These are phyloP conservation scores for Draba incana DNA, from an alignment of 345 rosid genomes.

Conservation along the genomic window DNA sequence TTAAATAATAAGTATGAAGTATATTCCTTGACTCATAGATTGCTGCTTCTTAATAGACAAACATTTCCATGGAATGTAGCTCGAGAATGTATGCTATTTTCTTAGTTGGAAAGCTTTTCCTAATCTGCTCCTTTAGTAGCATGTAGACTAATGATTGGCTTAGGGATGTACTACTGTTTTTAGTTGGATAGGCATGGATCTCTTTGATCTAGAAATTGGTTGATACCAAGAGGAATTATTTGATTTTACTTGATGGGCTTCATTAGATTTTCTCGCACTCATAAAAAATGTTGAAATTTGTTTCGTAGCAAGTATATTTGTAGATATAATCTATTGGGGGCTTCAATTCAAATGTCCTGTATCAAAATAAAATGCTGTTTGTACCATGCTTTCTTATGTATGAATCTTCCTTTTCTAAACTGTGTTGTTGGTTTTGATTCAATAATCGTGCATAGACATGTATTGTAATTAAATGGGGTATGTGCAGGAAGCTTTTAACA, in stretches of 20 bases:
- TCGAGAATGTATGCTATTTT: conserved; percentile 16
- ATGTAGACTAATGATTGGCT: conserved; percentile 17
- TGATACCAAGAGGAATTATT: conserved; percentile 9
- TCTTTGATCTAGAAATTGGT: conserved; percentile 1
- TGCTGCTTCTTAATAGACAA: conserved; percentile 25
- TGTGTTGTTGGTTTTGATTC: conserved; percentile 17
- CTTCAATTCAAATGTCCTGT: conserved; percentile 1
- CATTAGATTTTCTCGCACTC: conserved; percentile 5
- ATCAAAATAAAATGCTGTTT: conserved; percentile 15
- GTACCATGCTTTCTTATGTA: conserved; percentile 14
- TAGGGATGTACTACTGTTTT: conserved; percentile 23
- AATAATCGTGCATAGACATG: not conserved
- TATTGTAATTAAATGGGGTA: conserved; percentile 13
- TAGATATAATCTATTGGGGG: conserved; percentile 7
- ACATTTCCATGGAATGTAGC: conserved; percentile 2
- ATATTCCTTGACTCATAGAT: conserved; percentile 15
- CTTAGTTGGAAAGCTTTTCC: not conserved
- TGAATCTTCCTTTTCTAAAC: conserved; percentile 9
- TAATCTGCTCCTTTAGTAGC: conserved; percentile 17
- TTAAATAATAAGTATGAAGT: not conserved
- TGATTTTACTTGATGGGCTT: conserved; percentile 15
- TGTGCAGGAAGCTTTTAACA: conserved; percentile 85
- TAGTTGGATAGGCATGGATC: conserved; percentile 21
- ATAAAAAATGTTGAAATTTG: conserved; percentile 4
- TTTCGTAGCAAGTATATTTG: conserved; percentile 20